Conservation (phyloP, 805 yeast genomes). For the Ogataea polymorpha region DNA sequence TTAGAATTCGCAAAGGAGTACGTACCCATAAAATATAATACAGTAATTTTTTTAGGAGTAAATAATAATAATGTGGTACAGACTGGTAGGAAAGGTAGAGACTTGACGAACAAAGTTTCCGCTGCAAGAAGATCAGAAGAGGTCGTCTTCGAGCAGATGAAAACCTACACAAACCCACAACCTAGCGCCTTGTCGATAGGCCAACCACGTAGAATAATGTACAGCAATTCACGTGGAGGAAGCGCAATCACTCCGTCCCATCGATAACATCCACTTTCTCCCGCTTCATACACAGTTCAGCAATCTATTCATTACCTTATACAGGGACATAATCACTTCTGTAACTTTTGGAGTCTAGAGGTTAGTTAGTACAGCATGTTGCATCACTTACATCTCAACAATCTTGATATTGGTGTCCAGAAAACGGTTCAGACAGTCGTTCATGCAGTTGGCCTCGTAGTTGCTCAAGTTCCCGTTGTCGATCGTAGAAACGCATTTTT, state of each 20-base stretch:
- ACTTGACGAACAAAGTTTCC: too few relatives aligned
- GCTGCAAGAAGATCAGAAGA: too few relatives aligned
- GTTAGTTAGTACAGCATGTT: slow-evolving; percentile 10
- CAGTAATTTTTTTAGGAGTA: neutral
- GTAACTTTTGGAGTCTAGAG: slow-evolving; percentile 21
- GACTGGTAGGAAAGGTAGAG: too few relatives aligned
- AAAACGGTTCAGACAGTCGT: slow-evolving; percentile 80
- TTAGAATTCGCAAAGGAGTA: neutral
- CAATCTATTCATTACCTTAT: neutral
- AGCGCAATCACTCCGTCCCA: too few relatives aligned
- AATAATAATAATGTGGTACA: neutral
- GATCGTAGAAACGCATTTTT: slow-evolving; percentile 64
- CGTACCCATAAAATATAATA: slow-evolving; percentile 13
- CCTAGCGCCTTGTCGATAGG: too few relatives aligned
- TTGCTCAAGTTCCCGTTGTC: slow-evolving; percentile 47
- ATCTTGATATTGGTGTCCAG: slow-evolving; percentile 84
- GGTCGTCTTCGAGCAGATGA: too few relatives aligned
- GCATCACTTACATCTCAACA: slow-evolving; percentile 47
- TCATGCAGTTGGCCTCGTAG: slow-evolving; percentile 69
- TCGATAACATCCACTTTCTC: too few relatives aligned
- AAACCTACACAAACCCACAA: too few relatives aligned
- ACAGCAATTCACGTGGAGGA: too few relatives aligned
- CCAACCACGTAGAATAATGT: too few relatives aligned
- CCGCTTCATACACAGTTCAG: too few relatives aligned
- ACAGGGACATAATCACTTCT: slow-evolving; percentile 8